Base-by-base conservation (phyloP, 2,329 filamentous ascomycete genomes). In the Diaporthe eres region DNA sequence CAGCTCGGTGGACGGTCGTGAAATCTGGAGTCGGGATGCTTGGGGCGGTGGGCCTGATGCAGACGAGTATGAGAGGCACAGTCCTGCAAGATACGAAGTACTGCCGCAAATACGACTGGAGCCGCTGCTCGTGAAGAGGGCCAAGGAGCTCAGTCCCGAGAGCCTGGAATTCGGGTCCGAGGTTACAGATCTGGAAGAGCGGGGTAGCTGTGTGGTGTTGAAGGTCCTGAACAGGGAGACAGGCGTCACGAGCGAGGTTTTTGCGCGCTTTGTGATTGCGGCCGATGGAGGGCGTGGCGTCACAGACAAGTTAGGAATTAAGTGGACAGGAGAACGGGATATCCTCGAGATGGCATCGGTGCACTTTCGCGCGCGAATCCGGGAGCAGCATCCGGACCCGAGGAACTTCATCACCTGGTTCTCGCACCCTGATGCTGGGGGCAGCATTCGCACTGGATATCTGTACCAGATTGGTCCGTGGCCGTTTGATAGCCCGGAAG, bases 61-160 rank as follows among this genome's bases (percentile, higher is more conserved):
- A 10, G 53, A 57, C 12, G 76, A 78, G n/a, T 73, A 73, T 19
- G 70, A 70, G 53, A 72, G 9, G 51, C 60, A 71, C 49, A 81
- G 79, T 61, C 81, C 82, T 22, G 79, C 75, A 7, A 67, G 73
- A 53, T 84, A 84, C 77, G 75, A 75, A 28, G 81, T 81, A 7
- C 70, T 84, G 47, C 81, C 83, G 15, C 82, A 84, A 74, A 83
- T 85, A 19, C 79, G 82, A n/a, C 75, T 83, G 19, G 83, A 85
- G 77, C 83, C 83, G 22, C 80, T 85, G 44, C 76, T 85, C 39
- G 76, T 78, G 55, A 72, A 77, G 42, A 75, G 80, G 37, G 83
- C 83, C 13, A 61, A 76, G 42, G 80, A 82, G 72, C 76, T 84
- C 47, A 84, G 82, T 74, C 80, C 81, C 0, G 61, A 75, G 2